Base-by-base conservation (phyloP, 2,329 filamentous ascomycete genomes). In the Curvularia spicifera region DNA sequence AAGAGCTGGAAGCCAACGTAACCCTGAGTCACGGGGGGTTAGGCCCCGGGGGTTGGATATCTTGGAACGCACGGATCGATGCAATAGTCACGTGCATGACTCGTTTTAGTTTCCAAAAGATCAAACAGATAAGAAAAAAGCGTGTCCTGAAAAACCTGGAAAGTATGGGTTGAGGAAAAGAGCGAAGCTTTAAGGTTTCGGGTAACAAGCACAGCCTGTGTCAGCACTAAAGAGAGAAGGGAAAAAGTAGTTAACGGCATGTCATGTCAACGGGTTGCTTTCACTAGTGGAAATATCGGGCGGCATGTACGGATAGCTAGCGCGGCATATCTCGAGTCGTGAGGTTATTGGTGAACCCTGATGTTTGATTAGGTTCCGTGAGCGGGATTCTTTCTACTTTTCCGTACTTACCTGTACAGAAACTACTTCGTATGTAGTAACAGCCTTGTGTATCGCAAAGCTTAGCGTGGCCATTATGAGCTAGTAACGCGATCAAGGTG, bases 301-400 rank as follows among this genome's bases (percentile, higher is more conserved):
- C 47, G 47, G 35, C 47, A 39, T 28, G 33, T 26, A 50, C 47
- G 47, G 47, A 39, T 26, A 39, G 22, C 33, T 40, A 50, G 47
- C 47, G 47, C 24, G 10, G 13, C 9, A 13, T 20, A 15, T 37
- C 47, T 40, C 24, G 33, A 50, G 35, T 40, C 47, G 47, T 26
- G 28, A 50, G 33, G 44, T 33, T 29, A 33, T 18, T 15, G 22
- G 18, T 15, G 35, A 39, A 39, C 35, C 47, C 47, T 50, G 26
- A n/a, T 29, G 13, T 28, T 47, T 13, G 35, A 37, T 29, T 12
- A 5, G 22, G 46, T 26, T 49, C 33, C 20, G 20, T 26, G 22
- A 39, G 20, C 33, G 47, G 47, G 26, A 15, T 28, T 29, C 12
- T 39, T 50, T 39, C 35, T 22, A 24, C 47, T 24, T 50, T 24